Base-by-base conservation (phyloP, 2,329 filamentous ascomycete species). In the Colletotrichum trifolii region DNA sequence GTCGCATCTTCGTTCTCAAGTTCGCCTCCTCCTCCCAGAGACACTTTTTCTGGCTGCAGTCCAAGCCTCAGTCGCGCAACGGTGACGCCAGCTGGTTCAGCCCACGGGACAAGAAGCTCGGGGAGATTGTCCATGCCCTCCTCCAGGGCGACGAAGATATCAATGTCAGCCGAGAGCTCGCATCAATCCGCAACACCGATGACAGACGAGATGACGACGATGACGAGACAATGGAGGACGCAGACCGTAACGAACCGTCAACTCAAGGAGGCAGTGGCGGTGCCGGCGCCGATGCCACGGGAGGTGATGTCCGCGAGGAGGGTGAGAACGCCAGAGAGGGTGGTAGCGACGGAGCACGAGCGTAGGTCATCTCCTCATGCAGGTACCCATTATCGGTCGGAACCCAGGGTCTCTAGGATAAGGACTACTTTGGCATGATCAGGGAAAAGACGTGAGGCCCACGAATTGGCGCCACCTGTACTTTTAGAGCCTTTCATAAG, bases 21-120 rank as follows among this genome's bases (percentile, higher is more conserved):
- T 99, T 99, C 82, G 87, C 87, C 36, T 97, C 94, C 11, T 97
- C 93, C 68, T 96, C 94, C 64, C 90, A 96, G 78, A 89, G 94
- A 73, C 86, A 98, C 79, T 85, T 97, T 65, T 99, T 98, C 83
- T 99, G 95, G 94, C 83, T 99, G 74, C 96, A 99, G 80, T 96
- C 93, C 36, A 94, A 94, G 79, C 87, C 91, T 38, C 94, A 97
- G 79, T 88, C 79, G 74, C 86, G 82, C 69, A 85, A 81, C 75
- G 90, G 83, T 54, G 89, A 95, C 71, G 82, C 89, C 8, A 89
- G 87, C 78, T 94, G 88, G 85, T 92, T 97, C 79, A 97, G 93
- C 78, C 87, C 90, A 54, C 87, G 94, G 61, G 95, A 98, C 76
- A 84, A 91, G 73, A 95, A 93, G 82, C 89, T 97, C 69, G 94